Evolutionary conservation across 2,329 filamentous ascomycete genomes (phyloP), one percentile per base, ranked within the genome.

Genomic region (Verticillium zaregamsianum): DNA sequence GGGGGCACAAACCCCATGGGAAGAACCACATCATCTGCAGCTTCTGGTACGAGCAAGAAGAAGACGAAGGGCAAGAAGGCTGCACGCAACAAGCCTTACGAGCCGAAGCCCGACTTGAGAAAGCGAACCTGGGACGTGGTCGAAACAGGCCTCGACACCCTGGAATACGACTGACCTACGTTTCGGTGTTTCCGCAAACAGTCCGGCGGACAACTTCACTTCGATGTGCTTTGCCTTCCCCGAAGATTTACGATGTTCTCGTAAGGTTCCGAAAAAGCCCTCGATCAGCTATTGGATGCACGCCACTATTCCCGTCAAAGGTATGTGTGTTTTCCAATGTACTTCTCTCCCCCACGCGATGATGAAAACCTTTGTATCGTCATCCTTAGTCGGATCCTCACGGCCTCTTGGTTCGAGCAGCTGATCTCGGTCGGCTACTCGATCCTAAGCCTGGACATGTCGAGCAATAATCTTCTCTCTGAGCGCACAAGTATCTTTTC

Each of bases 341-440:
- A 63, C 32, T 62, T 20, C 49, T 60, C 52, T 54, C 32, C 61
- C 56, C 39, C 35, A 61, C 71, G 71, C 67, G 71, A 90, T 94
- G 92, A 96, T 94, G 92, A 95, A 87, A 93, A 82, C 75, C 76
- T 78, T 84, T 79, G 83, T 93, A 93, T 93, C 90, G 91, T 96
- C 92, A 96, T 96, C 92, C 92, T 96, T 96, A 96, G 91, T 82
- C 92, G 85, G 88, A 96, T 76, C 72, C 64, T 66, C 62, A 58
- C 62, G 64, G 62, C 56, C 66, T 70, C 73, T 73, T 69, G 59
- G 58, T 55, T 40, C 40, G 59, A 59, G 55, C 28, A 49, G 31
- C 55, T 40, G 61, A 49, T 59, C 35, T 61, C 32, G 35, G 40
- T 57, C 28, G 40, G 32, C 23, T 55, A 37, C 59, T 55, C 39